These are phyloP conservation scores for Solanum pinnatisectum DNA, from an alignment of 257 asterid species.

Conservation along the genomic window DNA sequence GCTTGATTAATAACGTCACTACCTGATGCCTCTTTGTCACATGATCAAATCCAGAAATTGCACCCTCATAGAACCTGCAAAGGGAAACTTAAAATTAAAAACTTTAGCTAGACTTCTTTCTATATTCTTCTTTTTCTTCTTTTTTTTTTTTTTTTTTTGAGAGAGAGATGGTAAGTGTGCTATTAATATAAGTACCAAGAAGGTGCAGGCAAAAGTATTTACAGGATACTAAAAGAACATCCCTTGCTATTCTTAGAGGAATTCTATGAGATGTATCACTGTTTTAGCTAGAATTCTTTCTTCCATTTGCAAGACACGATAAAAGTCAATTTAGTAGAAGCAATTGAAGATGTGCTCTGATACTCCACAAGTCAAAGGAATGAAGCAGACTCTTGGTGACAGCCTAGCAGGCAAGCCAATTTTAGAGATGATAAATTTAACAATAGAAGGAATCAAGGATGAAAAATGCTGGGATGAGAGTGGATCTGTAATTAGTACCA, in stretches of 20 bases:
- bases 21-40: constrained; percentile 34
- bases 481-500: not conserved
- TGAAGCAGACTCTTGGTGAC: not conserved
- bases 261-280: not conserved
- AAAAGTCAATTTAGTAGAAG: not conserved
- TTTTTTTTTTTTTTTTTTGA: not conserved
- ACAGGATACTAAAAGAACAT: not conserved
- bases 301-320: not conserved
- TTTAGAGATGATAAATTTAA: not conserved
- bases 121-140: not conserved
- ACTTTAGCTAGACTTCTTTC: not conserved
- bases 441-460: not conserved
- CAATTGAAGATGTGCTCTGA: not conserved
- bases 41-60: constrained; percentile 32
- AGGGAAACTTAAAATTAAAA: not conserved
- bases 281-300: not conserved
- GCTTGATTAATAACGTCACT: not conserved
- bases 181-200: not conserved
- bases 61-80: constrained; percentile 45
- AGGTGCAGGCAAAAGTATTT: not conserved
- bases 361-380: not conserved
- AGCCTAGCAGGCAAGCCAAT: not conserved
- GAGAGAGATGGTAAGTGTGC: not conserved
- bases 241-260: not conserved
- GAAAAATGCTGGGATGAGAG: not conserved